phyloP scores from a whole-genome alignment of 1,139 yeast species.

The Suhomyces kunorum region DNA sequence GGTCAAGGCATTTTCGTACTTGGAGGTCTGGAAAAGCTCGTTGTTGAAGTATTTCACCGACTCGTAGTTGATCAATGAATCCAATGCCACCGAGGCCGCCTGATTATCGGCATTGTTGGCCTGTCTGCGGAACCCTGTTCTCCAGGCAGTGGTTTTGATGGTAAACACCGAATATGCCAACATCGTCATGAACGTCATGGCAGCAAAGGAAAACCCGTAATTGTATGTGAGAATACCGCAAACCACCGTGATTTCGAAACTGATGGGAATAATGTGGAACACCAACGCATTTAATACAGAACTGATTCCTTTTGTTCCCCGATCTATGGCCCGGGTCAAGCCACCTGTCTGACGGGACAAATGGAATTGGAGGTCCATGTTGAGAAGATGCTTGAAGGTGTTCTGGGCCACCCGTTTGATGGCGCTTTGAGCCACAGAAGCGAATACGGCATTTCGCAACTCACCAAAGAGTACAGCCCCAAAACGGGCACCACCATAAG shows the following conservation, averaged over 20 bases:
- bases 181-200: constrained; percentile 87
- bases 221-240: constrained; percentile 93
- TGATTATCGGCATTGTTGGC: constrained; percentile 94
- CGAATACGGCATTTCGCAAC: constrained; percentile 90
- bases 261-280: constrained; percentile 89
- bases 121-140: constrained; percentile 85
- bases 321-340: constrained; percentile 89
- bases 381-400: constrained; percentile 80
- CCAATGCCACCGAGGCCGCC: constrained; percentile 93
- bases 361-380: constrained; percentile 88
- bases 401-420: constrained; percentile 87
- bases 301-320: constrained; percentile 97
- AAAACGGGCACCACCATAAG: constrained; percentile 92
- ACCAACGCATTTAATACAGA: constrained; percentile 94
- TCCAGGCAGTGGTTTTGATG: constrained; percentile 91
- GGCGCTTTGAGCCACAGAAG: constrained; percentile 93
- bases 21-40: constrained; percentile 74
- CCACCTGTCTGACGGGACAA: constrained; percentile 94
- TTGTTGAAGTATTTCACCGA: constrained; percentile 94
- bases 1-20: constrained; percentile 75
- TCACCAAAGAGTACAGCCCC: constrained; percentile 96
- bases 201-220: constrained; percentile 87
- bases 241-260: constrained; percentile 88
- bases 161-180: constrained; percentile 83
- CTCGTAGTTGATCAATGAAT: constrained; percentile 90